phyloP scores from a whole-genome alignment of 2,329 filamentous ascomycete genomes.

The Hymenoscyphus infarciens region DNA sequence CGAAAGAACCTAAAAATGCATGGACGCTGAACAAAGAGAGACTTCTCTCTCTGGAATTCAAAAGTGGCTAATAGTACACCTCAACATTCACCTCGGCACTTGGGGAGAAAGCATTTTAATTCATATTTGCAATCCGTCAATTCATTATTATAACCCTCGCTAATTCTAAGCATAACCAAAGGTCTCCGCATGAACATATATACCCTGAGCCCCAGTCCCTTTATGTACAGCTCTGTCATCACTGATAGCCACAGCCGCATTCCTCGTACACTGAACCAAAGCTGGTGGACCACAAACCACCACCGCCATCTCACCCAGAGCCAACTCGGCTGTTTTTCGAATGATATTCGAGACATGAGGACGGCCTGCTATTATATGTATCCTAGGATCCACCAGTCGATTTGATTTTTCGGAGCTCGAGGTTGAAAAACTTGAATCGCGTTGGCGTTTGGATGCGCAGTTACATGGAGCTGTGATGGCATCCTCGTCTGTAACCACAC shows the following conservation, averaged over 20 bases:
- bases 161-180: slow-evolving; percentile 42
- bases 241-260: slow-evolving; percentile 51
- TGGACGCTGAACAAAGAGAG: too few relatives aligned
- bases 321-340: slow-evolving; percentile 52
- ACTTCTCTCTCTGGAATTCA: too few relatives aligned
- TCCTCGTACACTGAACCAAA: slow-evolving; percentile 52
- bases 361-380: slow-evolving; percentile 43
- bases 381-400: slow-evolving; percentile 8
- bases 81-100: too few relatives aligned
- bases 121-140: background rate
- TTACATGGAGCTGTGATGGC: slow-evolving; percentile 37
- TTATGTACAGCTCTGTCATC: slow-evolving; percentile 65
- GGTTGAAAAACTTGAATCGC: slow-evolving; percentile 20
- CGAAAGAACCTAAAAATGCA: too few relatives aligned
- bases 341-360: slow-evolving; percentile 51
- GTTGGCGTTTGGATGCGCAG: slow-evolving; percentile 34
- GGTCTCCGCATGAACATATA: slow-evolving; percentile 57
- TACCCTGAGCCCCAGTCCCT: slow-evolving; percentile 60
- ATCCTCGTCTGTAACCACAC: slow-evolving; percentile 44
- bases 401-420: slow-evolving; percentile 10
- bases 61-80: too few relatives aligned
- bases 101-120: too few relatives aligned
- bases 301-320: slow-evolving; percentile 58
- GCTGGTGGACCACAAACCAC: slow-evolving; percentile 58
- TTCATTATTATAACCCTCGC: background rate